Conservation (phyloP, 2,329 filamentous ascomycete species). For the Botrytis squamosa region DNA sequence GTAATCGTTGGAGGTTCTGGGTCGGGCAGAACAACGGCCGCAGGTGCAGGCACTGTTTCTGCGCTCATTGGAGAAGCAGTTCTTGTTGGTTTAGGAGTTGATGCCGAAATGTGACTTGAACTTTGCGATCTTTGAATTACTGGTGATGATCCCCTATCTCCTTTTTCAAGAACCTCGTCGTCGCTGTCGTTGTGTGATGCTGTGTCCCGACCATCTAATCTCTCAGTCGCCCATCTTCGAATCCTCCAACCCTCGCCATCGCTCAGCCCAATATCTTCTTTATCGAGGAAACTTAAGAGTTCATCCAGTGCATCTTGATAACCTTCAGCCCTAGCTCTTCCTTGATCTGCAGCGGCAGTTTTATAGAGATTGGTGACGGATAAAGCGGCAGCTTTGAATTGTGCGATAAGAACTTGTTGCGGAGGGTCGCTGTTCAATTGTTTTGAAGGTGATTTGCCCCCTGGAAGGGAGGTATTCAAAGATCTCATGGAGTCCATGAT, state of each 20-base stretch:
- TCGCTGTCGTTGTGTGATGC: conserved; percentile 61
- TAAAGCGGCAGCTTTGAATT: conserved; percentile 88
- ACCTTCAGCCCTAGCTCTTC: conserved; percentile 72
- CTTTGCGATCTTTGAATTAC: conserved; percentile 52
- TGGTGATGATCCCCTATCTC: conserved; percentile 59
- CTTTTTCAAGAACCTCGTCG: conserved; percentile 62
- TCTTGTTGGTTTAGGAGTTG: conserved; percentile 30
- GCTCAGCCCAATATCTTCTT: conserved; percentile 71
- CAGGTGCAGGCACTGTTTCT: conserved; percentile 36
- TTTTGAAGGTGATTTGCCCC: conserved; percentile 46
- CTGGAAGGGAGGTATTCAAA: conserved; percentile 60
- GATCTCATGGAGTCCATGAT: conserved; percentile 64
- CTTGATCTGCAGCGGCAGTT: conserved; percentile 75
- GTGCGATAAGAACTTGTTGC: conserved; percentile 69
- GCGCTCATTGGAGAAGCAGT: conserved; percentile 34
- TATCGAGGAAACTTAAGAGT: conserved; percentile 80
- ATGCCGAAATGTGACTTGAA: conserved; percentile 40
- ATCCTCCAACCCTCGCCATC: conserved; percentile 73
- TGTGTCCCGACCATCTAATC: conserved; percentile 61
- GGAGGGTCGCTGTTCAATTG: conserved; percentile 47
- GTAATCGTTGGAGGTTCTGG: conserved; percentile 34
- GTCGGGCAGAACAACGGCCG: conserved; percentile 19
- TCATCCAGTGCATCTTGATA: conserved; percentile 96
- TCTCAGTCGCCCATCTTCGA: conserved; percentile 65
- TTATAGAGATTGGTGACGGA: conserved; percentile 97